Conservation (phyloP, 176 grass and related monocot species). For the Chrysopogon serrulatus region DNA sequence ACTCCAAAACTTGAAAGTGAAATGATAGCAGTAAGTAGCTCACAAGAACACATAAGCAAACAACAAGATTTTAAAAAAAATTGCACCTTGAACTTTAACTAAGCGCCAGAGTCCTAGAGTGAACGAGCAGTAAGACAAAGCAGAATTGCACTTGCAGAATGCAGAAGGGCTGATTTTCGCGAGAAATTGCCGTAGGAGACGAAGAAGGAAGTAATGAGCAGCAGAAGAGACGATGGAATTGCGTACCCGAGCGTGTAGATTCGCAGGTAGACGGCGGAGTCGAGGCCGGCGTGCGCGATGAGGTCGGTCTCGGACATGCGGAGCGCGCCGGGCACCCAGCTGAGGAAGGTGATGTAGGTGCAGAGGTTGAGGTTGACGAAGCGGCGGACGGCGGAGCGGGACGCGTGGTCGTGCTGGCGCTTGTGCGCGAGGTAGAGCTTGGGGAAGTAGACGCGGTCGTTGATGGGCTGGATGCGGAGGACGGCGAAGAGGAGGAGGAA, state of each 20-base stretch:
- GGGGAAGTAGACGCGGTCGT: conserved; percentile 94
- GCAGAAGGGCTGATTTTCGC: no score
- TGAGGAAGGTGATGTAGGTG: conserved; percentile 88
- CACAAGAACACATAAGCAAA: neutral
- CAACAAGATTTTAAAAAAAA: neutral
- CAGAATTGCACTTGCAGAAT: neutral
- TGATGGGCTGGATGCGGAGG: conserved; percentile 87
- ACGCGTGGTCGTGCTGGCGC: conserved; percentile 9
- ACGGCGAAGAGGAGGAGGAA: conserved; percentile 92
- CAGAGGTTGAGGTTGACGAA: conserved; percentile 91
- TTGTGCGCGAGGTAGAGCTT: conserved; percentile 70
- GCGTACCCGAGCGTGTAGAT: conserved; percentile 90
- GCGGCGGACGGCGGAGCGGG: conserved; percentile 34
- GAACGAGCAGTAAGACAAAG: neutral
- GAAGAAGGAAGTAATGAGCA: neutral
- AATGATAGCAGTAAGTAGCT: neutral
- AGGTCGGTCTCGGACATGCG: conserved; percentile 70
- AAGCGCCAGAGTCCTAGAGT: neutral
- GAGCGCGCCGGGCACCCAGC: conserved; percentile 84
- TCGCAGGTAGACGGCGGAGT: conserved; percentile 91
- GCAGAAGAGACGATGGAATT: no score
- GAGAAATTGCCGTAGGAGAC: neutral
- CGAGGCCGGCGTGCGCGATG: conserved; percentile 74
- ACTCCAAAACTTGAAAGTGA: neutral
- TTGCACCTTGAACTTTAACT: neutral